Conservation (phyloP, 768 basidiomycete genomes). For the Hemileccinum rubropunctum region DNA sequence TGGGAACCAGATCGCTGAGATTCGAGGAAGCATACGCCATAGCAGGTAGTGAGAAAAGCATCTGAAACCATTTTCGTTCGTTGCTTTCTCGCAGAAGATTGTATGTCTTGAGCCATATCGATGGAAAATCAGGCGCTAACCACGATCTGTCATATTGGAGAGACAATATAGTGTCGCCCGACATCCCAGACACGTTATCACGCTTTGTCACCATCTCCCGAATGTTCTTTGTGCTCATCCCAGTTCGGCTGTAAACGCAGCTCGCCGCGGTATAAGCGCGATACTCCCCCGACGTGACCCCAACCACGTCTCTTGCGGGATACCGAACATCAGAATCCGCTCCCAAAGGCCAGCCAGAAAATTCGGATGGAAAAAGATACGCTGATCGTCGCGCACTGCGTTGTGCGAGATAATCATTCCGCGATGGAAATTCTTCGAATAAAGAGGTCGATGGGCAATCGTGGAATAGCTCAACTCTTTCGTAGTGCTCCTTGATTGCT, state of each 20-base stretch:
- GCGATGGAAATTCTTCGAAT: slow-evolving; percentile 1
- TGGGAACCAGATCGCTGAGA: slow-evolving; percentile 13
- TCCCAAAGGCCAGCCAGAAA: not conserved
- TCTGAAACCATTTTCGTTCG: slow-evolving; percentile 8
- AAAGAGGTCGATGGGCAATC: not conserved
- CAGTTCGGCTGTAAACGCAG: not conserved
- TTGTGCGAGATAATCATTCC: slow-evolving; percentile 5
- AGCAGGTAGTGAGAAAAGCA: slow-evolving; percentile 28
- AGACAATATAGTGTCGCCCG: not conserved
- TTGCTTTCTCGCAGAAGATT: slow-evolving; percentile 16
- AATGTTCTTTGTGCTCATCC: not conserved
- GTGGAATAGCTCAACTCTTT: slow-evolving; percentile 11
- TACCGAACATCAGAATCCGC: slow-evolving; percentile 4
- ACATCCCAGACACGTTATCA: not conserved
- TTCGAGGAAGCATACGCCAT: slow-evolving; percentile 24
- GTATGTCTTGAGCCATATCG: slow-evolving; percentile 25
- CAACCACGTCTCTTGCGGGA: slow-evolving; percentile 1
- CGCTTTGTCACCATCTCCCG: slow-evolving; percentile 2
- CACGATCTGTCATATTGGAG: slow-evolving; percentile 23
- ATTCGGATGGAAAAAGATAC: not conserved
- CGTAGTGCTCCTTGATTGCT: slow-evolving; percentile 27
- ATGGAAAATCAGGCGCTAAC: slow-evolving; percentile 15
- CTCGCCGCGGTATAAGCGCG: slow-evolving; percentile 8
- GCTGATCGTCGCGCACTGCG: slow-evolving; percentile 5
- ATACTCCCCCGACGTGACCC: not conserved